A percentile compares a stretch with the other conserved stretches of the same genome.
These are phyloP conservation scores for Verticillium tricorpus DNA, from an alignment of 2,329 filamentous ascomycete genomes.

Conservation along the genomic window DNA sequence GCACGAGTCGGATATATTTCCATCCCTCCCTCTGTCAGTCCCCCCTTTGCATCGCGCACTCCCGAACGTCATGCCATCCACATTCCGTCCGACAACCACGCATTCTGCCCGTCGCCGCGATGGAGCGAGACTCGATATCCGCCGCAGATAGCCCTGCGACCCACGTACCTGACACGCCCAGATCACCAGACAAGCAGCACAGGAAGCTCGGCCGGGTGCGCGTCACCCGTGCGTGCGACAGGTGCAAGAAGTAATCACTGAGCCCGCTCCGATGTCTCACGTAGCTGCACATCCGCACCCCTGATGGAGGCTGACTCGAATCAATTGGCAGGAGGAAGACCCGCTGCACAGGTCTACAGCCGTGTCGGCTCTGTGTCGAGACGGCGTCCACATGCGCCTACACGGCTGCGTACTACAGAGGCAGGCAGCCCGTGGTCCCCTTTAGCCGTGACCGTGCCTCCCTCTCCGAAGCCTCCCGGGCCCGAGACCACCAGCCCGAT, in stretches of 20 bases:
- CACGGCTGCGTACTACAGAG: conserved; percentile 43
- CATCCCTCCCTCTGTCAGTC: background rate
- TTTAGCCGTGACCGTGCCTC: background rate
- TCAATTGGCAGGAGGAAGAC: conserved; percentile 24
- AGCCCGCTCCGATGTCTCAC: background rate
- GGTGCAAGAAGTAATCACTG: conserved; percentile 38
- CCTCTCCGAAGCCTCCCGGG: background rate
- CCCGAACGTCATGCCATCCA: background rate
- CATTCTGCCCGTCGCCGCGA: background rate
- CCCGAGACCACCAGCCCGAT: background rate
- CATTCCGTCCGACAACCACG: background rate
- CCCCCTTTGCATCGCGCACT: too few species aligned
- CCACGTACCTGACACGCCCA: background rate
- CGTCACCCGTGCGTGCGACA: conserved; percentile 31
- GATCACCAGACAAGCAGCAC: background rate
- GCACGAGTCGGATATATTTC: background rate
- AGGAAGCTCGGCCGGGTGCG: conserved; percentile 10
- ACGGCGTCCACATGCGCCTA: conserved; percentile 37
- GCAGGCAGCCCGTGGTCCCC: conserved; percentile 27
- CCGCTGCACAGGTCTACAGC: conserved; percentile 26
- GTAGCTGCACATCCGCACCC: too few species aligned
- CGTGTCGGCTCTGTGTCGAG: conserved; percentile 26
- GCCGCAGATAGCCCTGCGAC: background rate
- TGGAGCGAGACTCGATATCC: background rate
- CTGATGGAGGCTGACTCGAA: too few species aligned